Base-by-base conservation (phyloP, 225 moss, liverwort and hornwort genomes). In the Ulota crispa region DNA sequence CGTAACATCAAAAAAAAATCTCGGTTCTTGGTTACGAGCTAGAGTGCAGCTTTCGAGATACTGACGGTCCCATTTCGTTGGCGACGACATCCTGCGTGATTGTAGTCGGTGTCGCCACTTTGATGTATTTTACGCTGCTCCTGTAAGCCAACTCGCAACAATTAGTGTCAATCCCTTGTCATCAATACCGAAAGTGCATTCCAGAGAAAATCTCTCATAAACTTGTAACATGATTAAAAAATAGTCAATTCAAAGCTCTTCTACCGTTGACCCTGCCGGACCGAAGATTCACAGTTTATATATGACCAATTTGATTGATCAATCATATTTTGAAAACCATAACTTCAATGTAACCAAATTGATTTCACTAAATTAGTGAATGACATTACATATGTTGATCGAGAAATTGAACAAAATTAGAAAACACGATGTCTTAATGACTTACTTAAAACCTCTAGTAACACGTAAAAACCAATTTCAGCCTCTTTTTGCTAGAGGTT, bases 61-160 rank as follows among this genome's bases (percentile, higher is more conserved):
- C 78, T 26, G 56, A 45, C 31, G 78, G 85, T 81, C 84, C 83
- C 1, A 59, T 56, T 78, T 88, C 83, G 12, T 75, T 78, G 10
- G 56, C 21, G 20, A 47, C 53, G 64, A 27, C 59, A 69, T 83
- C 78, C 3, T 78, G 69, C 12, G 72, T 62, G 2, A 68, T 77
- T 27, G 68, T 64, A 0, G 66, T 43, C 5, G 88, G 85, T 50
- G 88, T 56, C 21, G 76, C 85, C 34, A 91, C 85, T 78, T 87
- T 88, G 54, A 89, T 87, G 69, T 85, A 88, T 57, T 91, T 91
- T 60, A 88, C 78, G 85, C 85, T 86, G 14, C 47, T 83, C 74
- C 88, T 88, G 88, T 59, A 73, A 80, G 21, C 10, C 67, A 81
- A 85, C 37, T 11, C 34, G 28, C 10, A 64, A 63, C 18, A 39